These are phyloP conservation scores for Phytophthora cryptogea DNA, from an alignment of 352 stramenopile species.

Conservation along the genomic window DNA sequence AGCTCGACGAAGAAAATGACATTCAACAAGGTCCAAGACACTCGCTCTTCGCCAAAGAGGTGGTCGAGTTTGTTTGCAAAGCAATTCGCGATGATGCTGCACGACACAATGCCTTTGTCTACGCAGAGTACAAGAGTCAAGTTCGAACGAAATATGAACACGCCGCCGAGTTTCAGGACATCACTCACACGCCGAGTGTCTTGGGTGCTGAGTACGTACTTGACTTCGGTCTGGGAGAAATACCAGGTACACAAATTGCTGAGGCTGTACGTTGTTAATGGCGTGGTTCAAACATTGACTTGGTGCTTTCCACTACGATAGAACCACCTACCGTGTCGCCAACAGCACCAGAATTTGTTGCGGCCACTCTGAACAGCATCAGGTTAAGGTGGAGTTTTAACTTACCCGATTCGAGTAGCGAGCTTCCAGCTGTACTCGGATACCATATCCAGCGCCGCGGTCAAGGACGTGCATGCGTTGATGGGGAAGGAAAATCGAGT, in stretches of 20 bases:
- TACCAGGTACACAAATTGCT: constrained; percentile 33
- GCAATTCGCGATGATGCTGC: constrained; percentile 43
- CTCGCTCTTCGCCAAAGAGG: constrained; percentile 34
- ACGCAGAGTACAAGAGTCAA: constrained; percentile 58
- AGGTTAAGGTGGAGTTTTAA: constrained; percentile 44
- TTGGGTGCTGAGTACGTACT: constrained; percentile 24
- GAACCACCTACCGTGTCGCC: constrained; percentile 40
- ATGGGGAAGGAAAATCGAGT: constrained; percentile 24
- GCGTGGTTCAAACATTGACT: background rate
- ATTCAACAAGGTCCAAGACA: constrained; percentile 12
- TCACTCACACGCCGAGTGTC: constrained; percentile 55
- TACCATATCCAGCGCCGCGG: constrained; percentile 66
- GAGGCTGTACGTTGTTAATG: background rate
- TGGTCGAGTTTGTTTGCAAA: constrained; percentile 49
- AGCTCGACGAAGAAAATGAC: constrained; percentile 36
- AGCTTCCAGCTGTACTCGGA: constrained; percentile 56
- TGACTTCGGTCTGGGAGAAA: constrained; percentile 51
- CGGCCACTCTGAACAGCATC: constrained; percentile 53
- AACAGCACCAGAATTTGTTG: constrained; percentile 32
- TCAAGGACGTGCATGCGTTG: constrained; percentile 42
- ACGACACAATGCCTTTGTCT: constrained; percentile 45
- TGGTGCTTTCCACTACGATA: constrained; percentile 8
- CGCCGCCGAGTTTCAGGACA: constrained; percentile 58
- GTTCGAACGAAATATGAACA: constrained; percentile 62
- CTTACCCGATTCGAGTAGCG: constrained; percentile 7